Percentiles rank a stretch among this genome's conserved stretches.
These are phyloP conservation scores for Bjerkandera adusta DNA, from an alignment of 1,284 basidiomycete species.

Conservation along the genomic window DNA sequence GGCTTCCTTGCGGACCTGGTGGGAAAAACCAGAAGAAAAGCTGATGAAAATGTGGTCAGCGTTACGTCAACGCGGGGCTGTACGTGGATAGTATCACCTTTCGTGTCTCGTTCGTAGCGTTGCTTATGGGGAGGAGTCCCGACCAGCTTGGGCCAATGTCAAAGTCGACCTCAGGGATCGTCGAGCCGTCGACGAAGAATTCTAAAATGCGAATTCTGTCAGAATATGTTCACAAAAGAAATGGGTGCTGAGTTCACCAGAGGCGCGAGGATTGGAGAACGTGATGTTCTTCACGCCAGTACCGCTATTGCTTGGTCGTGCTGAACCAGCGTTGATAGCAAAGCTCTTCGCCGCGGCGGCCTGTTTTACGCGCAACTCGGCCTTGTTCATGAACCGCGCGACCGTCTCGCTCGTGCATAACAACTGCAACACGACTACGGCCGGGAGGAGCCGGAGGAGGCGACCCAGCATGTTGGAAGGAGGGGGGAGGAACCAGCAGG, in stretches of 20 bases:
- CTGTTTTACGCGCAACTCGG: slow-evolving; percentile 24
- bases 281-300: slow-evolving; percentile 59
- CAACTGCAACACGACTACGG: slow-evolving; percentile 1
- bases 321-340: slow-evolving; percentile 12
- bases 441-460: neutral
- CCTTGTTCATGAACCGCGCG: slow-evolving; percentile 19
- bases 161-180: slow-evolving; percentile 67
- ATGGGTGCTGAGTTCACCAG: slow-evolving; percentile 39
- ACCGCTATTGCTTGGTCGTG: neutral
- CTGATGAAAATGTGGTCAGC: slow-evolving; percentile 39
- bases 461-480: neutral
- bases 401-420: neutral
- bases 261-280: slow-evolving; percentile 65
- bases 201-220: no score
- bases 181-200: slow-evolving; percentile 68
- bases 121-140: slow-evolving; percentile 70
- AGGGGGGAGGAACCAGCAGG: no score
- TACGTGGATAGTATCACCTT: no score
- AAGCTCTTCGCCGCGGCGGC: slow-evolving; percentile 23
- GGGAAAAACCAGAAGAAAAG: slow-evolving; percentile 90
- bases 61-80: no score
- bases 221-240: no score
- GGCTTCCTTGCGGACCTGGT: slow-evolving; percentile 64
- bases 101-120: slow-evolving; percentile 56
- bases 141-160: slow-evolving; percentile 77